Evolutionary conservation across 2,329 filamentous ascomycete species (phyloP).

Genomic region (Lasiodiplodia hormozganensis): DNA sequence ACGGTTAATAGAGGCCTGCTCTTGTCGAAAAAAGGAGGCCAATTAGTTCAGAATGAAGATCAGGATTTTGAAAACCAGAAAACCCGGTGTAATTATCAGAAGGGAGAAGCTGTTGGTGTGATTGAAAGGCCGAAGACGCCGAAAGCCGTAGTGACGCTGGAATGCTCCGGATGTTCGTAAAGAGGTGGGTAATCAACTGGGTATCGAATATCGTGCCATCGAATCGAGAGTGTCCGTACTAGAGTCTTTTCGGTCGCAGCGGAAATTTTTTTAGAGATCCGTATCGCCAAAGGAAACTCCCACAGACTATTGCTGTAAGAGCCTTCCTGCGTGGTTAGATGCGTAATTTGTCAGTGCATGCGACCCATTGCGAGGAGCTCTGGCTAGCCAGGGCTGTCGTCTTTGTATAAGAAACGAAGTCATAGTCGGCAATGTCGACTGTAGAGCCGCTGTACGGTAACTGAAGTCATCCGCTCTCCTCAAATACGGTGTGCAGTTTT

Average conservation of each 20-base stretch:
- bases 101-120: not conserved
- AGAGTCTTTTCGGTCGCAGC: not conserved
- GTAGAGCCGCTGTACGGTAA: not conserved
- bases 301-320: not conserved
- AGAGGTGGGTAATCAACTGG: not conserved
- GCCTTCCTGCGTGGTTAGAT: not conserved
- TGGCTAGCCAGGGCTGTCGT: not conserved
- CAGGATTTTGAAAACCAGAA: not conserved
- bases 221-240: not conserved
- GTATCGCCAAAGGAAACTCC: not conserved
- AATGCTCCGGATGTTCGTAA: not conserved
- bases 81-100: not conserved
- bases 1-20: not conserved
- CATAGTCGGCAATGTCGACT: not conserved
- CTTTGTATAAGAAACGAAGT: not conserved
- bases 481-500: not conserved
- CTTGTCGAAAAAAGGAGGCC: not conserved
- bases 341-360: not conserved
- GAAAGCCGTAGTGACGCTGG: not conserved
- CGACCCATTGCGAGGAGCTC: not conserved
- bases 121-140: not conserved
- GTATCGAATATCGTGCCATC: not conserved
- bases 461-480: not conserved
- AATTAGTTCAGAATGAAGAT: not conserved
- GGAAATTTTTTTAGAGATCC: not conserved